Evolutionary conservation across 495 filamentous ascomycete genomes (phyloP).

Genomic region (Aspergillus panamensis): DNA sequence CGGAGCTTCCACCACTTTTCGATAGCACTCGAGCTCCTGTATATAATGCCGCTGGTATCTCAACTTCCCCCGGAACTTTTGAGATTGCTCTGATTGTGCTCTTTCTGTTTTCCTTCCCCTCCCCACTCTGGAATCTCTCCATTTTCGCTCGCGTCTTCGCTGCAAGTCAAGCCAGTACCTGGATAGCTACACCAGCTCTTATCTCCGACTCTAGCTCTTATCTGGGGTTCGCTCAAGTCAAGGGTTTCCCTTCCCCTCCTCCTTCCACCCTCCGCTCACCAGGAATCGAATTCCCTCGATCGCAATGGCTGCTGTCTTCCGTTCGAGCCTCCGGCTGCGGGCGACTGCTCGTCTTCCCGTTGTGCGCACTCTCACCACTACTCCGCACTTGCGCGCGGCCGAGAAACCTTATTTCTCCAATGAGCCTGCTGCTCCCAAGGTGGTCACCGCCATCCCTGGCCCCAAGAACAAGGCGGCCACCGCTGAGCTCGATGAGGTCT

Average conservation of each 20-base stretch:
- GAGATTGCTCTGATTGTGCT: neutral
- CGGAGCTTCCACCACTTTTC: slow-evolving; percentile 1
- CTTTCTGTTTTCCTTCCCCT: neutral
- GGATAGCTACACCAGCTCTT: neutral
- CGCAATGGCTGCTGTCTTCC: slow-evolving; percentile 47
- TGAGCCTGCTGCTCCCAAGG: slow-evolving; percentile 70
- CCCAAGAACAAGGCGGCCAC: slow-evolving; percentile 70
- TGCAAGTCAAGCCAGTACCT: no score
- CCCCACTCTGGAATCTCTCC: neutral
- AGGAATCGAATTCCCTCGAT: neutral
- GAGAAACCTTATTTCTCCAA: slow-evolving; percentile 59
- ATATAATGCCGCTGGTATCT: neutral
- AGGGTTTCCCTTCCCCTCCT: neutral
- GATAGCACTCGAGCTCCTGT: neutral
- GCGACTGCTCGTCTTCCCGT: slow-evolving; percentile 37
- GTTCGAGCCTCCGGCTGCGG: slow-evolving; percentile 41
- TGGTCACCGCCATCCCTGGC: slow-evolving; percentile 81
- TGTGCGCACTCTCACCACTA: slow-evolving; percentile 41
- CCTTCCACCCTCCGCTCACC: neutral
- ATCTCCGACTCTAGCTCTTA: neutral
- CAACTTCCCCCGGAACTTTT: no score
- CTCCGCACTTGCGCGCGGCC: slow-evolving; percentile 38
- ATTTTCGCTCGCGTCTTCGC: no score
- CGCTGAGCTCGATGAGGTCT: slow-evolving; percentile 75
- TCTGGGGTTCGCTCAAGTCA: neutral